Conservation (phyloP, 805 yeast genomes). For the Starmerella vaccinii region DNA sequence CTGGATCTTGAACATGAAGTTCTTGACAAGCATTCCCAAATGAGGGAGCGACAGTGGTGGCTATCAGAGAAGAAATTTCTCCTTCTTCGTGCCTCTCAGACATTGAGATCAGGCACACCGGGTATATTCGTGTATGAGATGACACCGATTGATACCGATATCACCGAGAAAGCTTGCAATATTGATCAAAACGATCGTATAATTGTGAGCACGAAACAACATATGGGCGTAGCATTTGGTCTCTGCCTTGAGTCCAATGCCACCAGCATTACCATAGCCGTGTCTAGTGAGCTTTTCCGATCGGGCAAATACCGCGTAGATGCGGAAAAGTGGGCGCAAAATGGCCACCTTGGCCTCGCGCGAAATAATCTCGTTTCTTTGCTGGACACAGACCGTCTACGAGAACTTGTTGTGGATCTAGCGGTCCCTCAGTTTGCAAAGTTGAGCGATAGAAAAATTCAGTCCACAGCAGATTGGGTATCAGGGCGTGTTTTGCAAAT, state of each 20-base stretch:
- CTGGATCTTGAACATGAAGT: constrained; percentile 63
- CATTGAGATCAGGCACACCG: background rate
- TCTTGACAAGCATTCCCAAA: constrained; percentile 49
- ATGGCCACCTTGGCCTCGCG: constrained; percentile 63
- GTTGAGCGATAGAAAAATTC: constrained; percentile 7
- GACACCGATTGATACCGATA: background rate
- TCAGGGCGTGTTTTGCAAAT: constrained; percentile 12
- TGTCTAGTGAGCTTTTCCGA: constrained; percentile 9
- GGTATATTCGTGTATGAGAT: background rate
- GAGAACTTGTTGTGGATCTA: constrained; percentile 45
- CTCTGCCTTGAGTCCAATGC: background rate
- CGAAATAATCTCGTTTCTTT: constrained; percentile 65
- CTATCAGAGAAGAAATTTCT: constrained; percentile 27
- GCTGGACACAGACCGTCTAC: constrained; percentile 38
- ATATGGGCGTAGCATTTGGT: constrained; percentile 20
- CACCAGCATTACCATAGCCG: background rate
- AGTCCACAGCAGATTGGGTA: constrained; percentile 15
- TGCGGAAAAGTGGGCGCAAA: constrained; percentile 69
- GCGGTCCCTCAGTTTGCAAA: constrained; percentile 11
- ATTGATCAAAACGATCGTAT: constrained; percentile 6
- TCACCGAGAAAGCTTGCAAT: background rate
- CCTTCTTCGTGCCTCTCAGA: constrained; percentile 6
- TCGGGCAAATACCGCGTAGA: constrained; percentile 52
- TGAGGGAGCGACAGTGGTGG: constrained; percentile 29
- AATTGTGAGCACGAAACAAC: constrained; percentile 18